Evolutionary conservation across 495 filamentous ascomycete genomes (phyloP).

Genomic region (Penicillium goetzii): DNA sequence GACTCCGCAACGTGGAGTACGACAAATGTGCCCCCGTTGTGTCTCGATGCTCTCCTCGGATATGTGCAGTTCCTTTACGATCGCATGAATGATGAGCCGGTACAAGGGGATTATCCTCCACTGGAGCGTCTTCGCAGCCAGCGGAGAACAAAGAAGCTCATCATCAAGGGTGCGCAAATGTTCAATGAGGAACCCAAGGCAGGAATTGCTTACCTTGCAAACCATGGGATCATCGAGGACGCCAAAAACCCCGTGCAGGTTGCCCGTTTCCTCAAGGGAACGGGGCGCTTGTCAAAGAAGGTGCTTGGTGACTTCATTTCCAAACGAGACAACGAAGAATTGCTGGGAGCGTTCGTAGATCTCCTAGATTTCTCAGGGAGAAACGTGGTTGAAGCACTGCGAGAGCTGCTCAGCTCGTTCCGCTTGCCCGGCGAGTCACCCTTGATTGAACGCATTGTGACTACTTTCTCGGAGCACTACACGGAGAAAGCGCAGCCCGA

Average conservation of each 20-base stretch:
- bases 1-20: slow-evolving; percentile 99
- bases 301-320: slow-evolving; percentile 90
- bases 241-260: slow-evolving; percentile 71
- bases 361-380: slow-evolving; percentile 85
- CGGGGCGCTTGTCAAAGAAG: slow-evolving; percentile 85
- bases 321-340: slow-evolving; percentile 79
- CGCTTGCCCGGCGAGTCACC: slow-evolving; percentile 89
- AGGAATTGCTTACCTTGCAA: slow-evolving; percentile 82
- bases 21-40: slow-evolving; percentile 94
- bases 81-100: slow-evolving; percentile 71
- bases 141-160: slow-evolving; percentile 78
- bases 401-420: slow-evolving; percentile 88
- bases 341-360: slow-evolving; percentile 82
- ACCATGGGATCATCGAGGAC: slow-evolving; percentile 81
- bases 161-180: slow-evolving; percentile 84
- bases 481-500: slow-evolving; percentile 70
- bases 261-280: slow-evolving; percentile 82
- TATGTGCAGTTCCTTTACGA: slow-evolving; percentile 92
- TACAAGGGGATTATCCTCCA: slow-evolving; percentile 69
- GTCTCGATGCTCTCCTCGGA: slow-evolving; percentile 86
- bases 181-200: slow-evolving; percentile 95
- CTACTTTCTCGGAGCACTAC: slow-evolving; percentile 84
- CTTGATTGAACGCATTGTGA: slow-evolving; percentile 92
- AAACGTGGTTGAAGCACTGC: slow-evolving; percentile 85
- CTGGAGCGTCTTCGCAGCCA: slow-evolving; percentile 65